Conservation (phyloP, 2,329 filamentous ascomycete species). For the Aspergillus calidoustus region DNA sequence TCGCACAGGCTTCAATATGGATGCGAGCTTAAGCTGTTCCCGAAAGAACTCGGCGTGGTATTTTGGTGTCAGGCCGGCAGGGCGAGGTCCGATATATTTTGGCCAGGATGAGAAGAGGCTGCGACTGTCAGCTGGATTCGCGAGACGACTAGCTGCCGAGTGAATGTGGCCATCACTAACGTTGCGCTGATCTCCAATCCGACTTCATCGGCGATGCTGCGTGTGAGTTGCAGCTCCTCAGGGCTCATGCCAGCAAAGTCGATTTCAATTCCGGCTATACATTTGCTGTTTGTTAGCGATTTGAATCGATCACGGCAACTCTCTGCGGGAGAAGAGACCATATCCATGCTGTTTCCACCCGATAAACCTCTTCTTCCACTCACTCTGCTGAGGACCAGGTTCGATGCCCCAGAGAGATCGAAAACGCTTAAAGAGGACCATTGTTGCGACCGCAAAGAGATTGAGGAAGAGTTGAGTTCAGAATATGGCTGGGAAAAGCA, state of each 20-base stretch:
- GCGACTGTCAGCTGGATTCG: not conserved
- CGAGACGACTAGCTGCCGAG: not conserved
- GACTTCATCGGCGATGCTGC: constrained; percentile 23
- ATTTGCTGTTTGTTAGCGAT: not conserved
- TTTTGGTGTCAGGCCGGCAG: constrained; percentile 21
- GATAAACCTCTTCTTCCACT: constrained; percentile 27
- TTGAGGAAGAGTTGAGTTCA: not conserved
- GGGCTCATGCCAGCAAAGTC: constrained; percentile 21
- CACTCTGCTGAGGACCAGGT: constrained; percentile 21
- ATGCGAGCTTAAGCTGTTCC: constrained; percentile 18
- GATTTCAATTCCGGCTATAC: constrained; percentile 27
- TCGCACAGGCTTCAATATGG: constrained; percentile 17
- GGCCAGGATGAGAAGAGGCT: constrained; percentile 27
- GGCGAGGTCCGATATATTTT: constrained; percentile 25
- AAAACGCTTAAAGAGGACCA: constrained; percentile 25
- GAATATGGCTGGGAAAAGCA: not conserved
- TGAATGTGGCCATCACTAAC: constrained; percentile 14
- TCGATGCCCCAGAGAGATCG: constrained; percentile 29
- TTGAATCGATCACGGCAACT: not conserved
- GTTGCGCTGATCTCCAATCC: constrained; percentile 25
- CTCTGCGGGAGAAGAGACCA: not conserved
- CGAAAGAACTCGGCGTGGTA: constrained; percentile 25
- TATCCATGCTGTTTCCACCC: constrained; percentile 30
- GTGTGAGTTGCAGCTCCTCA: constrained; percentile 9
- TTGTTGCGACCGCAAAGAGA: constrained; percentile 4